A percentile compares a stretch with the other conserved stretches of the same genome.
Evolutionary conservation across 2,329 filamentous ascomycete species (phyloP).

Genomic region (Amylocarpus encephaloides): DNA sequence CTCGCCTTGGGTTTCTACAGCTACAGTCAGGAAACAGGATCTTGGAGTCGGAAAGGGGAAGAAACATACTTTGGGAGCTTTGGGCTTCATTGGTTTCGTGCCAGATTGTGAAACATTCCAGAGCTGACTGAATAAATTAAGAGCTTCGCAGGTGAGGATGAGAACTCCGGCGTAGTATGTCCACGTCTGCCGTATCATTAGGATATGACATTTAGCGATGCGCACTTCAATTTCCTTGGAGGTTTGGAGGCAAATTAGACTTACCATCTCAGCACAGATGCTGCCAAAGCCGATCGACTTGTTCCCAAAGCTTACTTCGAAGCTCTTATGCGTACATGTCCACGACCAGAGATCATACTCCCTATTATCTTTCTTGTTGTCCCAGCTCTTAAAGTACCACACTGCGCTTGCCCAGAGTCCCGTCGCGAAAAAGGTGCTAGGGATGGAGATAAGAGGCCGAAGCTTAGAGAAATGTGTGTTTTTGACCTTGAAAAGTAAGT

Average conservation of each 20-base stretch:
- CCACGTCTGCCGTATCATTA: neutral
- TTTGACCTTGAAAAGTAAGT: neutral
- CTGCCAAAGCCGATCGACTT: neutral
- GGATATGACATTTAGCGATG: too few relatives aligned
- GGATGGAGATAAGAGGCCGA: neutral
- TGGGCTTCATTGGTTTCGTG: neutral
- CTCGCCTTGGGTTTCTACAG: neutral
- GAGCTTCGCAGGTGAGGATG: neutral
- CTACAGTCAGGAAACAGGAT: neutral
- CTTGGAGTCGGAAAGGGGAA: neutral
- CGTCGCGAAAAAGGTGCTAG: neutral
- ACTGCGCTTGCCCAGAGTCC: neutral
- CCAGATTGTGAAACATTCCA: neutral
- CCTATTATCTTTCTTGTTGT: slow-evolving; percentile 1
- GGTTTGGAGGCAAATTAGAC: neutral
- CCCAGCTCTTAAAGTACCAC: slow-evolving; percentile 1
- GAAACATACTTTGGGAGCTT: neutral
- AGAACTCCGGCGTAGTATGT: neutral
- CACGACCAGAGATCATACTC: slow-evolving; percentile 1
- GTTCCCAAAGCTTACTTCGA: slow-evolving; percentile 1
- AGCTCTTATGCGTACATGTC: slow-evolving; percentile 2
- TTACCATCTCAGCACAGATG: slow-evolving; percentile 1
- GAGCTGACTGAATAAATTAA: neutral
- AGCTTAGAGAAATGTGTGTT: neutral
- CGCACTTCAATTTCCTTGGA: neutral